A percentile compares a stretch with the other conserved stretches of the same genome.
Evolutionary conservation across 2,329 filamentous ascomycete species (phyloP).

Genomic region (Penicillium rolfsii): DNA sequence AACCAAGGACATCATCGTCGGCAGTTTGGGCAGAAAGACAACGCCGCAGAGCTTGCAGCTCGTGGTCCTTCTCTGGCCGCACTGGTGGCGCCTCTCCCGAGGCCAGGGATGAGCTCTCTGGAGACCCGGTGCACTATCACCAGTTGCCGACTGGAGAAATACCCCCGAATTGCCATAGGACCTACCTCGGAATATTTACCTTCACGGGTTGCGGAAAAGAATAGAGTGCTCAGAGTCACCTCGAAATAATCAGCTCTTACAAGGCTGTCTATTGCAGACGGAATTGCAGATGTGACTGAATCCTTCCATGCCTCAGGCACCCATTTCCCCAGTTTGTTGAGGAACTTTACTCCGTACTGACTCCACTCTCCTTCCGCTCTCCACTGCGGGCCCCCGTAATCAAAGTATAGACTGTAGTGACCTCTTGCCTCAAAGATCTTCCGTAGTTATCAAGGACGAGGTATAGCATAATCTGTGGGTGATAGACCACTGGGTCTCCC

Average conservation of each 20-base stretch:
- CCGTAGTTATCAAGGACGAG: background rate
- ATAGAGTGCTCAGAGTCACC: no score
- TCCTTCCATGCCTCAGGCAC: background rate
- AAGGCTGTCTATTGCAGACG: background rate
- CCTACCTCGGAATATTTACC: background rate
- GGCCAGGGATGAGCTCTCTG: background rate
- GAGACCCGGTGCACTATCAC: background rate
- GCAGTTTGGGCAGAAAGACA: background rate
- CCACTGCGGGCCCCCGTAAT: background rate
- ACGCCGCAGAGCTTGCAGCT: background rate
- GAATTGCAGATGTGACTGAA: background rate
- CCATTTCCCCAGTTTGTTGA: background rate
- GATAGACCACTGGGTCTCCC: background rate
- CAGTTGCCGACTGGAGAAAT: background rate
- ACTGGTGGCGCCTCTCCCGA: background rate
- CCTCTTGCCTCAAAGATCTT: background rate
- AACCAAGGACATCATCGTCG: background rate
- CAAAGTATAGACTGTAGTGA: background rate
- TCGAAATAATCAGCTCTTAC: no score
- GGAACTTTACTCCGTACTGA: no score
- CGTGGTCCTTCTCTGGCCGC: background rate
- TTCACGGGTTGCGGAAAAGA: no score
- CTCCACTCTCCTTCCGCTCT: conserved; percentile 5
- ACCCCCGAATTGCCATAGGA: background rate
- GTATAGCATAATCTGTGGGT: background rate